Percentiles rank a stretch among this genome's conserved stretches.
phyloP scores from a whole-genome alignment of 176 grass and related monocot genomes.

The Musa itinerans region DNA sequence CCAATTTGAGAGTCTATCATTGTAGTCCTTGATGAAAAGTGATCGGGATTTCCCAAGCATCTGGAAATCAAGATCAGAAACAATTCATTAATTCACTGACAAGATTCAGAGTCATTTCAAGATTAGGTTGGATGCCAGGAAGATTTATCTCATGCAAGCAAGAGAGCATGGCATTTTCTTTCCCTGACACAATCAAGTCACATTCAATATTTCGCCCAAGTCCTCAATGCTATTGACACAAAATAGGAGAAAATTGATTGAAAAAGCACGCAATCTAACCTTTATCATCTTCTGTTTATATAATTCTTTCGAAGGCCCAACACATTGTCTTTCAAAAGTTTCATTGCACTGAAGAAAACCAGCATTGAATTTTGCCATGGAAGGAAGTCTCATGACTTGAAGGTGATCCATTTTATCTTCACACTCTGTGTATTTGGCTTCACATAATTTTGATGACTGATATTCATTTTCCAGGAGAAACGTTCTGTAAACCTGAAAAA shows the following conservation, averaged over 20 bases:
- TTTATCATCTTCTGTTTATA: slow-evolving; percentile 60
- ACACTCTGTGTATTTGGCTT: slow-evolving; percentile 58
- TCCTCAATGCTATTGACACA: too few species aligned
- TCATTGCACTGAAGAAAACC: slow-evolving; percentile 70
- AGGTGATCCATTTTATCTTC: slow-evolving; percentile 93
- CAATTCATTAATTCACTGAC: not conserved
- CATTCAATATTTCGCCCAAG: too few species aligned
- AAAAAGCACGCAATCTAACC: slow-evolving; percentile 26
- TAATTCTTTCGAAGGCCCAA: slow-evolving; percentile 63
- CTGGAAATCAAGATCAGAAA: slow-evolving; percentile 23
- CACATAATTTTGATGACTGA: slow-evolving; percentile 82
- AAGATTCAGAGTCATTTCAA: not conserved
- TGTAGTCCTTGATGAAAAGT: slow-evolving; percentile 87
- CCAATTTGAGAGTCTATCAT: slow-evolving; percentile 85
- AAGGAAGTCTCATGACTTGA: slow-evolving; percentile 82
- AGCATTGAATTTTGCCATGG: slow-evolving; percentile 93
- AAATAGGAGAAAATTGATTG: not conserved
- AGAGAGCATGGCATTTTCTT: not conserved
- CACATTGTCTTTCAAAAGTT: slow-evolving; percentile 61
- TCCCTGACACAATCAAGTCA: not conserved
- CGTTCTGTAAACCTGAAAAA: slow-evolving; percentile 47
- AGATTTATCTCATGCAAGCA: too few species aligned
- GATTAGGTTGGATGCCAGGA: too few species aligned
- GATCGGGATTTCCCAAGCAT: slow-evolving; percentile 57
- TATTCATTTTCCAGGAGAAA: slow-evolving; percentile 65